A percentile compares a stretch with the other conserved stretches of the same genome.
Evolutionary conservation across 2,329 filamentous ascomycete species (phyloP).

Genomic region (Coniochaeta sp.): DNA sequence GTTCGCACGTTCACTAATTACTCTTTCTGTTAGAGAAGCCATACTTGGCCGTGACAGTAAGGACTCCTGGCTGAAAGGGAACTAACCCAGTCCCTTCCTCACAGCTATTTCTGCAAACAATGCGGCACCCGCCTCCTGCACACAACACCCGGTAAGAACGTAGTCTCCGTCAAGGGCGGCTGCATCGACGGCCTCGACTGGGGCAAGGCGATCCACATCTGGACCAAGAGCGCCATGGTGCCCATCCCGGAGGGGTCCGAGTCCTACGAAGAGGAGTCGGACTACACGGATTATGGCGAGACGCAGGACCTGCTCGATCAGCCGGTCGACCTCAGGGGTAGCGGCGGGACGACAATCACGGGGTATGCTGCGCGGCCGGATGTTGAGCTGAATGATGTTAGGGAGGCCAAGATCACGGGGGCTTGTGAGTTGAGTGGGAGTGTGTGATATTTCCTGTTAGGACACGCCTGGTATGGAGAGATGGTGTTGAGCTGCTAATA

Average conservation of each 20-base stretch:
- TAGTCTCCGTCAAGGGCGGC: conserved; percentile 60
- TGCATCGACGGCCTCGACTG: conserved; percentile 58
- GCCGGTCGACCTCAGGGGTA: conserved; percentile 29
- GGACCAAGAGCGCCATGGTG: conserved; percentile 59
- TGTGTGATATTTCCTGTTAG: neutral
- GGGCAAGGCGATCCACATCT: conserved; percentile 56
- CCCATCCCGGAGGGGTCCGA: conserved; percentile 60
- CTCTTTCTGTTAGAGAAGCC: no score
- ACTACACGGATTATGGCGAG: conserved; percentile 31
- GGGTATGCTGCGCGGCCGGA: neutral
- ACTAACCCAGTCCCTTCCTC: neutral
- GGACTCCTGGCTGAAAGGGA: neutral
- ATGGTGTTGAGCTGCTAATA: neutral
- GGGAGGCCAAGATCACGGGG: neutral
- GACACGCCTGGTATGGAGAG: neutral
- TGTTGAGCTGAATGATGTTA: neutral
- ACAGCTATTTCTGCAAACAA: conserved; percentile 56
- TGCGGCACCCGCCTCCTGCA: conserved; percentile 63
- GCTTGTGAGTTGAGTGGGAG: neutral
- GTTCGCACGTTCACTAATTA: conserved; percentile 8
- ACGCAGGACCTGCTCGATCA: conserved; percentile 41
- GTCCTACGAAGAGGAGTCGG: conserved; percentile 43
- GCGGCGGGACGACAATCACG: conserved; percentile 10
- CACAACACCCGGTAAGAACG: conserved; percentile 47
- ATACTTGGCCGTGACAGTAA: no score